phyloP scores from a whole-genome alignment of 768 basidiomycete species.

The Leccinum boreale region DNA sequence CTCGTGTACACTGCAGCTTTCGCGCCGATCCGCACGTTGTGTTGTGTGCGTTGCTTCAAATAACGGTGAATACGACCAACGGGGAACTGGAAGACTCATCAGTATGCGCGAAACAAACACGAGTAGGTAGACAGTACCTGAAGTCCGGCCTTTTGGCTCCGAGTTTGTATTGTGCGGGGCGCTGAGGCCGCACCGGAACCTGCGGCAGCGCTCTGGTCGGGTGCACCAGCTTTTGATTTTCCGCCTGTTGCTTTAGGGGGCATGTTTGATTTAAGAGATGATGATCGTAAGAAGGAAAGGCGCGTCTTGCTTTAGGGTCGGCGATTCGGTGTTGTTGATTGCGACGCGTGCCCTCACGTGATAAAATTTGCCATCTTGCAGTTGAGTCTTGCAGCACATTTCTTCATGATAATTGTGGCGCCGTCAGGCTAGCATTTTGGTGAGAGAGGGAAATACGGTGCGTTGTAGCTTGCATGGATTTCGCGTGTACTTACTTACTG shows the following conservation, averaged over 20 bases:
- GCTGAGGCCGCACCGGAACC: slow-evolving; percentile 32
- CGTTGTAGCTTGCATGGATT: background rate
- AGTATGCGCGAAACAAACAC: background rate
- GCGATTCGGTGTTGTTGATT: slow-evolving; percentile 31
- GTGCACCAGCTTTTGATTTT: slow-evolving; percentile 54
- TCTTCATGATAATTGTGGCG: too few species aligned
- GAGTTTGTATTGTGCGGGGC: slow-evolving; percentile 50
- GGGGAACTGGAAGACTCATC: slow-evolving; percentile 60
- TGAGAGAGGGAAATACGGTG: too few species aligned
- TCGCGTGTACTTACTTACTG: background rate
- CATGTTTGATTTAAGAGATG: slow-evolving; percentile 33
- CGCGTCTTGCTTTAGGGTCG: slow-evolving; percentile 36
- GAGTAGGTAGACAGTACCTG: slow-evolving; percentile 50
- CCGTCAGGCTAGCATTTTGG: too few species aligned
- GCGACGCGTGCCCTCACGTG: slow-evolving; percentile 29
- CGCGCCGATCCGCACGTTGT: slow-evolving; percentile 95
- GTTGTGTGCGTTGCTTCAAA: slow-evolving; percentile 86
- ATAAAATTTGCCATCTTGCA: background rate
- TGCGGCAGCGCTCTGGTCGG: slow-evolving; percentile 14
- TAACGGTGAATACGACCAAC: slow-evolving; percentile 98
- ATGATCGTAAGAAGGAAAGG: slow-evolving; percentile 29
- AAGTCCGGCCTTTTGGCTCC: slow-evolving; percentile 83
- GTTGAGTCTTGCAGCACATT: background rate
- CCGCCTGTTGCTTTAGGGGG: slow-evolving; percentile 56
- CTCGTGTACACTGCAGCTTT: slow-evolving; percentile 97